phyloP scores from a whole-genome alignment of 2,329 filamentous ascomycete species.

The Xylariaceae sp. region DNA sequence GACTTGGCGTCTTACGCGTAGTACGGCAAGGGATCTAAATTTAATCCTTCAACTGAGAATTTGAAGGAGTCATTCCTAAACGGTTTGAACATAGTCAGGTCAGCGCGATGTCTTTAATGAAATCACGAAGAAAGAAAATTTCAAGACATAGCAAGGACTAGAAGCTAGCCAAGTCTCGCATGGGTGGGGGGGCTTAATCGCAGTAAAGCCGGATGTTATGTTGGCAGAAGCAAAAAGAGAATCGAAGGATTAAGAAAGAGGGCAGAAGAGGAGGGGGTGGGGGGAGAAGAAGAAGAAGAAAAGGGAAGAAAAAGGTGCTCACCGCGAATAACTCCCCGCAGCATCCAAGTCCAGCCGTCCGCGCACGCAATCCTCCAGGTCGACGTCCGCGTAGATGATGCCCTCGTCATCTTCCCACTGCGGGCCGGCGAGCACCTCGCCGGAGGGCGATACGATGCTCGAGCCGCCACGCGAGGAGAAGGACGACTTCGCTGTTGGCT shows the following conservation, averaged over 20 bases:
- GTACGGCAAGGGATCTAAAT: conserved; percentile 64
- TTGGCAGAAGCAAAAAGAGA: conserved; percentile 13
- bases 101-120: no score
- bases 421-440: conserved; percentile 79
- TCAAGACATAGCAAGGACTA: no score
- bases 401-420: conserved; percentile 80
- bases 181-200: no score
- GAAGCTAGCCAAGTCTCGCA: no score
- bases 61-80: conserved; percentile 65
- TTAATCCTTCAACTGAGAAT: conserved; percentile 63
- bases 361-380: conserved; percentile 86
- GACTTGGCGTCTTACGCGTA: conserved; percentile 18
- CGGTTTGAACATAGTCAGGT: conserved; percentile 5
- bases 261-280: background rate
- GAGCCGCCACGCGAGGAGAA: conserved; percentile 79
- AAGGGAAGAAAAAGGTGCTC: conserved; percentile 41
- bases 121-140: no score
- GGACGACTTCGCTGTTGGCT: background rate
- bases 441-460: conserved; percentile 78
- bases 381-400: conserved; percentile 74
- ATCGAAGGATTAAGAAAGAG: background rate
- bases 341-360: conserved; percentile 84
- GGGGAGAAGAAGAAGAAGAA: background rate
- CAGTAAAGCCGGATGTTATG: no score
- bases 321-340: conserved; percentile 83